Evolutionary conservation across 306 rosid species (phyloP), one percentile per base, ranked within the genome.

Genomic region (Vigna radiata): DNA sequence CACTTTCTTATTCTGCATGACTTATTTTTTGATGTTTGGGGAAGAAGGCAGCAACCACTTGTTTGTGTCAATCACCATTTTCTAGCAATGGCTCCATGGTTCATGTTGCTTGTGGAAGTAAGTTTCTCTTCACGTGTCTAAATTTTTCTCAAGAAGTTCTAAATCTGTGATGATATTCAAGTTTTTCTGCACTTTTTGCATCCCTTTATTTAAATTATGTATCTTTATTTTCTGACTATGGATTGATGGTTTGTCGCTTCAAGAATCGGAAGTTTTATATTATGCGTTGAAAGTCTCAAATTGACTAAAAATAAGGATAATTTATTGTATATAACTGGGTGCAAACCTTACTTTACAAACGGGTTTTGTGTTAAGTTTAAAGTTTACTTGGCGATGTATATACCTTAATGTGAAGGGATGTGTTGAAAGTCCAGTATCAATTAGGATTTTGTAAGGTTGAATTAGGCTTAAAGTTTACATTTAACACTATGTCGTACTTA

Each of bases 351-450:
- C 2, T 23, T 23, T 23, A 2, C 1, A 23, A 23, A 0, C 0
- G 1, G 2, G 0, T 23, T 23, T 23, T 23, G 27, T 23, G 27
- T 23, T 23, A 23, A 23, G 27, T 23, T 23, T 23, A 23, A 23
- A 23, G 0, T 23, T 0, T 23, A 23, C 0, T 23, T 23, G 0
- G 2, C 2, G 0, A 2, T 23, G 0, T 1, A 23, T 23, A 23
- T 21, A 19, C 21, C 21, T 19, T 19, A 19, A 19, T 19, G 21
- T 19, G 21, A 21, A 21, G 1, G 1, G 1, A 21, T 21, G 25
- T 0, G 1, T 23, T 23, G 25, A 0, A 23, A 23, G 25, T 23
- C 1, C 25, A 23, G 0, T 1, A 21, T 21, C 1, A 1, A 21
- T 21, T 21, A 21, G 1, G 23, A 1, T 21, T 21, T 21, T 21